phyloP scores from a whole-genome alignment of 768 basidiomycete genomes.

The Rhodotorula kratochvilovae region DNA sequence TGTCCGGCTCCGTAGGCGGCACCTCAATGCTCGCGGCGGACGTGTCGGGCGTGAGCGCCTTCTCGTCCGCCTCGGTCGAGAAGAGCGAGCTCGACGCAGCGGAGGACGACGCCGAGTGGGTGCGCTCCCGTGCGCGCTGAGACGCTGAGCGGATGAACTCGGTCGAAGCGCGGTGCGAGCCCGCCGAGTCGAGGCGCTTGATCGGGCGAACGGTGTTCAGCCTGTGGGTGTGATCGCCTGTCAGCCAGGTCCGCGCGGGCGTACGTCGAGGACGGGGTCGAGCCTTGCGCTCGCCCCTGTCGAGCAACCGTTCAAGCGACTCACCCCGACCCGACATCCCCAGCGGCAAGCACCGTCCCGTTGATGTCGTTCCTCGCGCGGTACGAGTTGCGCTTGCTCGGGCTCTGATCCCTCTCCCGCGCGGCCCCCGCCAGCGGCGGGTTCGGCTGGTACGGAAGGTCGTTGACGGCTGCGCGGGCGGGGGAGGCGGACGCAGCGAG shows the following conservation, averaged over 20 bases:
- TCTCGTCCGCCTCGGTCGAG: neutral
- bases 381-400: slow-evolving; percentile 20
- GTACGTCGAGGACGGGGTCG: neutral
- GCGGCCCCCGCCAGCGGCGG: neutral
- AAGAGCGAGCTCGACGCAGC: neutral
- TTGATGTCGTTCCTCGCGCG: slow-evolving; percentile 37
- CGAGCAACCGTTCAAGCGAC: neutral
- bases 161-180: slow-evolving; percentile 68
- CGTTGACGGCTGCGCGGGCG: slow-evolving; percentile 1
- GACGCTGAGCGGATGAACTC: slow-evolving; percentile 68
- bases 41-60: slow-evolving; percentile 54
- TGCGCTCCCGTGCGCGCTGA: slow-evolving; percentile 3
- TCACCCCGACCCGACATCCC: slow-evolving; percentile 41
- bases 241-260: neutral
- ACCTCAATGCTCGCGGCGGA: neutral
- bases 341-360: slow-evolving; percentile 37
- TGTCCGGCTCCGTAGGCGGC: neutral
- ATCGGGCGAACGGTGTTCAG: slow-evolving; percentile 87
- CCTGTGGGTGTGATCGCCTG: neutral
- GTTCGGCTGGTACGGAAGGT: slow-evolving; percentile 7
- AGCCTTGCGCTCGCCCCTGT: neutral
- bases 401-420: slow-evolving; percentile 10
- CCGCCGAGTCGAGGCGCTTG: slow-evolving; percentile 78
- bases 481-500: slow-evolving; percentile 10
- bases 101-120: neutral